Evolutionary conservation across 2,329 filamentous ascomycete genomes (phyloP).

Genomic region (Xylariomycetidae sp.): DNA sequence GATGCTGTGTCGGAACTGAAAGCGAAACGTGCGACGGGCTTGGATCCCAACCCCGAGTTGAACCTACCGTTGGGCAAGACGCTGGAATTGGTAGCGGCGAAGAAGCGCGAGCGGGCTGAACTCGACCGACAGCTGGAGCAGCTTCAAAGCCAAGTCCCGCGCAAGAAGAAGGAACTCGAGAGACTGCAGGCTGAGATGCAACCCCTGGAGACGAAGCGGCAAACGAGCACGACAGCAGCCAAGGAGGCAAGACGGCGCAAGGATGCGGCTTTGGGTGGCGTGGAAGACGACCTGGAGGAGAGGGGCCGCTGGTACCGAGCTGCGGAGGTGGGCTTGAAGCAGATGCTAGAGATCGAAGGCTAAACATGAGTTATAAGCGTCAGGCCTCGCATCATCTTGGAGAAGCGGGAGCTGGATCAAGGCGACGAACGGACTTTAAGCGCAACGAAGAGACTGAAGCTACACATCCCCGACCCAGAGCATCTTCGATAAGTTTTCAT

Average conservation of each 20-base stretch:
- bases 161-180: conserved; percentile 62
- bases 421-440: no score
- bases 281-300: conserved; percentile 69
- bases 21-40: no score
- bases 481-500: no score
- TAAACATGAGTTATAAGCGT: no score
- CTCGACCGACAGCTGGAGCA: conserved; percentile 59
- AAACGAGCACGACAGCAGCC: conserved; percentile 60
- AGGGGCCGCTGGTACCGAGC: conserved; percentile 69
- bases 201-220: conserved; percentile 60
- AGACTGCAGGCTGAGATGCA: conserved; percentile 61
- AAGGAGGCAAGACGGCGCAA: conserved; percentile 63
- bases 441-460: no score
- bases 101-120: conserved; percentile 45
- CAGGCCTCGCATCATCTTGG: no score
- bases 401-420: no score
- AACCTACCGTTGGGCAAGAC: conserved; percentile 55
- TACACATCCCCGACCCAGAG: no score
- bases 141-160: conserved; percentile 55
- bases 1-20: no score
- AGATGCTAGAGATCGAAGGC: conserved; percentile 50
- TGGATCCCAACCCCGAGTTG: conserved; percentile 38
- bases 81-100: conserved; percentile 43
- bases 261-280: conserved; percentile 58
- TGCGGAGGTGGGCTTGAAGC: conserved; percentile 56